phyloP scores from a whole-genome alignment of 305 asterid genomes.

The Fraxinus paxiana region DNA sequence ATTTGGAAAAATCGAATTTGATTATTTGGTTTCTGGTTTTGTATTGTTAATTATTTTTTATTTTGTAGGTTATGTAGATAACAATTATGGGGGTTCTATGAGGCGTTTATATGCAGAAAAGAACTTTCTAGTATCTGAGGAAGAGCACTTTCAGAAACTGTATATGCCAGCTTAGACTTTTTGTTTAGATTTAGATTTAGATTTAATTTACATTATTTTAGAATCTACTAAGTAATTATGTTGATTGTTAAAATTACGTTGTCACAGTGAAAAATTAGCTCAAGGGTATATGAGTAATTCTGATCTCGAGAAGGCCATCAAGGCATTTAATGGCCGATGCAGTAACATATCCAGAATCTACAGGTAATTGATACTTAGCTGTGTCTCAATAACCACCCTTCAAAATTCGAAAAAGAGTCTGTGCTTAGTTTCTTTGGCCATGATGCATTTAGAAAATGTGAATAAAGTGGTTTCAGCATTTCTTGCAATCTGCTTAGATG shows the following conservation, averaged over 20 bases:
- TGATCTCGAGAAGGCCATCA: conserved; percentile 76
- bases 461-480: neutral
- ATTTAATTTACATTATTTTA: neutral
- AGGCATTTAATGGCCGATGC: conserved; percentile 58
- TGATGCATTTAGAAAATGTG: neutral
- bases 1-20: neutral
- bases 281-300: conserved; percentile 80
- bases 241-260: neutral
- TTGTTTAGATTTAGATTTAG: neutral
- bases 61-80: conserved; percentile 32
- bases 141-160: conserved; percentile 67
- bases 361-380: conserved; percentile 47
- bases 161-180: conserved; percentile 25
- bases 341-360: conserved; percentile 69
- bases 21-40: neutral
- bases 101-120: conserved; percentile 46
- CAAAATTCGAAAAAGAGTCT: neutral
- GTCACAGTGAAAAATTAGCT: conserved; percentile 64
- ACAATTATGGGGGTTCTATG: conserved; percentile 35
- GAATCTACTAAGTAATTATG: neutral
- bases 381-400: neutral
- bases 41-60: conserved; percentile 14
- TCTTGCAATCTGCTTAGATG: neutral
- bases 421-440: neutral
- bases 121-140: conserved; percentile 33